Evolutionary conservation across 805 yeast genomes (phyloP).

Genomic region (Scheffersomyces lignosus): DNA sequence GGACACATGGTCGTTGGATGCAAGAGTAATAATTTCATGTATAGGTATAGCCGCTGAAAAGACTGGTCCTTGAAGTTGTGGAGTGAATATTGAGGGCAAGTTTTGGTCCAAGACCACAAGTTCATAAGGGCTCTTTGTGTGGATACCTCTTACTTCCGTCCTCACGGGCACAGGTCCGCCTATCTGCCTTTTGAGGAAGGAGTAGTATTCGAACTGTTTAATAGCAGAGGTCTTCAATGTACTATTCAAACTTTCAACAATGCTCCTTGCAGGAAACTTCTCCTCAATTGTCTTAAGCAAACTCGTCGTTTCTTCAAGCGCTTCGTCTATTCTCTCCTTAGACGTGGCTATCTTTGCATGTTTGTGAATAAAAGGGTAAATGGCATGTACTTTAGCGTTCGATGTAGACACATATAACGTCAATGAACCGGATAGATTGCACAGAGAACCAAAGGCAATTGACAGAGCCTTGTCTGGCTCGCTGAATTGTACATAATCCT

Average conservation of each 20-base stretch:
- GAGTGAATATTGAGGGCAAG: conserved; percentile 5
- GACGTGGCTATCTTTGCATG: conserved; percentile 17
- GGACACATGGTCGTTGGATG: conserved; percentile 12
- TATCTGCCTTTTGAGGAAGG: conserved; percentile 12
- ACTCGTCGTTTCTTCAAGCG: conserved; percentile 12
- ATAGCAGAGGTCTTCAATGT: conserved; percentile 12
- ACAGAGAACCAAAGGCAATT: conserved; percentile 29
- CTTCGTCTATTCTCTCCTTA: conserved; percentile 11
- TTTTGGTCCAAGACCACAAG: conserved; percentile 11
- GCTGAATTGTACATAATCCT: conserved; percentile 5
- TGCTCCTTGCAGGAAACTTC: conserved; percentile 8
- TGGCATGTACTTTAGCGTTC: conserved; percentile 20
- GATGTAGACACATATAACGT: conserved; percentile 28
- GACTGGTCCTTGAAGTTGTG: conserved; percentile 28
- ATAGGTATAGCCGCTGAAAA: not conserved
- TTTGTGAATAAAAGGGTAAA: conserved; percentile 27
- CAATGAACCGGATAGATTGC: conserved; percentile 23
- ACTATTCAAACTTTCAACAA: conserved; percentile 10
- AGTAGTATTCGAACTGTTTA: conserved; percentile 18
- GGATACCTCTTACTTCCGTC: conserved; percentile 11
- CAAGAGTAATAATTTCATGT: conserved; percentile 14
- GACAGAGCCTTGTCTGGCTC: conserved; percentile 20
- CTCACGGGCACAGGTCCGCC: conserved; percentile 5
- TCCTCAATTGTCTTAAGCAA: conserved; percentile 10
- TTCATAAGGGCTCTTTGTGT: conserved; percentile 5